Base-by-base conservation (phyloP, 164 flowering plant genomes). In the Warburgia ugandensis region DNA sequence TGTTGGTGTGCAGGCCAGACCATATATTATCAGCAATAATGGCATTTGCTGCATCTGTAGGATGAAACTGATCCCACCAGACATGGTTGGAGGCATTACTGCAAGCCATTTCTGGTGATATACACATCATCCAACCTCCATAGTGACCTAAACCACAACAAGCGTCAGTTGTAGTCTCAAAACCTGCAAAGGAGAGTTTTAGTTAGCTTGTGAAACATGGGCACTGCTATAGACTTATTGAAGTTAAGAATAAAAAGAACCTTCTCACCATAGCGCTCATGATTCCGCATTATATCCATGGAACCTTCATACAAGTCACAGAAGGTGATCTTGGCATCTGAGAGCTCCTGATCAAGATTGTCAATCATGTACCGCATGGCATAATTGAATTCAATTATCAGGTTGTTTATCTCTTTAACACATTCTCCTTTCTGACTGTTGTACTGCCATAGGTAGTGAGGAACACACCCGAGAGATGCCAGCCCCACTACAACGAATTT, bases 61-160 rank as follows among this genome's bases (percentile, higher is more conserved):
- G 98, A 73, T 87, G 98, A 60, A 78, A 87, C 65, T 87, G 87
- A 35, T 91, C 97, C 97, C 97, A 86, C 96, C 94, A 86, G 10
- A 84, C 61, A 64, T 91, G 86, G 30, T 56, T 75, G 1, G 87
- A 69, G 25, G 92, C 92, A 52, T 86, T 69, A 0, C 9, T 36
- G 54, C 97, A 91, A 26, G 97, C 91, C 91, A 84, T 73, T 37
- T 74, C 78, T 6, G 90, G 78, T 28, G 80, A 68, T 2, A 84
- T 22, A 63, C 96, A 91, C 77, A 79, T 70, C 7, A 86, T 60
- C 83, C 76, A 77, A 11, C 95, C 97, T 45, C 50, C 80, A 50
- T 76, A 81, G 58, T 56, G 67, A 9, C 98, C 96, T 17, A 83
- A 39, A 23, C 92, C 95, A 59, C 98, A 91, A 60, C 96, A 87